Percentiles rank a stretch among this genome's conserved stretches.
These are phyloP conservation scores for Heterobasidion occidentale DNA, from an alignment of 1,284 basidiomycete species.

Conservation along the genomic window DNA sequence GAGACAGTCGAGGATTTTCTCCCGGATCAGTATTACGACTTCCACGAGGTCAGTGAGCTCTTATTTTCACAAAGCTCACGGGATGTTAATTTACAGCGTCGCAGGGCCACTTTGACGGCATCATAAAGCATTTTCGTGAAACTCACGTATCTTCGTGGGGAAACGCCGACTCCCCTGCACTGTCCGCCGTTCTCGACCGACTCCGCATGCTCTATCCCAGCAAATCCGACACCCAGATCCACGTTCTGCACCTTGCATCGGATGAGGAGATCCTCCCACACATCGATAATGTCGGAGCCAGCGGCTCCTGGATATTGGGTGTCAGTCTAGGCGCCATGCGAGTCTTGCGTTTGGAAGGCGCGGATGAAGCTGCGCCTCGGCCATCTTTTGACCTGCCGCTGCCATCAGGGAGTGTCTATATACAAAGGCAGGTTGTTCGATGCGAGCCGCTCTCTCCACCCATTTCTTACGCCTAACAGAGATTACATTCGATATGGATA, in stretches of 20 bases:
- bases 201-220: slow-evolving; percentile 52
- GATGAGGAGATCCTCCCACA: slow-evolving; percentile 76
- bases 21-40: slow-evolving; percentile 64
- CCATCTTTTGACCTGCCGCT: slow-evolving; percentile 40
- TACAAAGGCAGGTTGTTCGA: slow-evolving; percentile 50
- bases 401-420: slow-evolving; percentile 68
- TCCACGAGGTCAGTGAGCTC: slow-evolving; percentile 53
- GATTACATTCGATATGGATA: slow-evolving; percentile 55
- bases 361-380: slow-evolving; percentile 14
- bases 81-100: neutral
- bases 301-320: slow-evolving; percentile 80
- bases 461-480: slow-evolving; percentile 25
- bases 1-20: slow-evolving; percentile 40
- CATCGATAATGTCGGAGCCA: slow-evolving; percentile 76
- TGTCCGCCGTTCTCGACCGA: slow-evolving; percentile 45
- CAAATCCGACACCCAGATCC: slow-evolving; percentile 50
- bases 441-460: too few relatives aligned
- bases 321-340: slow-evolving; percentile 70
- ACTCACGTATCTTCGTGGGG: slow-evolving; percentile 70
- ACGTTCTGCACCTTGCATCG: slow-evolving; percentile 78
- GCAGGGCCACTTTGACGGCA: slow-evolving; percentile 82
- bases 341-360: slow-evolving; percentile 50
- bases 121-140: slow-evolving; percentile 78
- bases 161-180: slow-evolving; percentile 30
- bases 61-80: neutral